phyloP scores from a whole-genome alignment of 1,284 basidiomycete genomes.

The Leccinum holopus region DNA sequence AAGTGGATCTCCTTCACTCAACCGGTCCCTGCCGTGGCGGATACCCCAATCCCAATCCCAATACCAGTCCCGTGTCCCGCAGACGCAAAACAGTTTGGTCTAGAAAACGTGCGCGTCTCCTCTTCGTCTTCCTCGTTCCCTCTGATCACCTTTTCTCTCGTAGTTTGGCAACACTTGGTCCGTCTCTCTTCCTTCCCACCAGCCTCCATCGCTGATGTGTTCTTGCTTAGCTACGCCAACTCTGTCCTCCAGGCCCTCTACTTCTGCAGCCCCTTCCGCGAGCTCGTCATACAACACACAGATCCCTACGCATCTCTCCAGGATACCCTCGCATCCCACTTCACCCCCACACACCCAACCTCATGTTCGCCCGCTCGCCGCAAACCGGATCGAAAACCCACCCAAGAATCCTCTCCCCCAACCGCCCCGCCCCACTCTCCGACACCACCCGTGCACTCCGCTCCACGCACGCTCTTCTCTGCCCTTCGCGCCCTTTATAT shows the following conservation, averaged over 20 bases:
- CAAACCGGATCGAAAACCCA: constrained; percentile 51
- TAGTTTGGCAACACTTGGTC: constrained; percentile 85
- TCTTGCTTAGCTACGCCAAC: constrained; percentile 84
- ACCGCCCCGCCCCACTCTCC: constrained; percentile 26
- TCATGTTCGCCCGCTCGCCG: constrained; percentile 41
- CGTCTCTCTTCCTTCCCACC: constrained; percentile 24
- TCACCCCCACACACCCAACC: constrained; percentile 17
- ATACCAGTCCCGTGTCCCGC: constrained; percentile 46
- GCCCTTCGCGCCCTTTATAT: constrained; percentile 89
- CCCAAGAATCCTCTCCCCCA: constrained; percentile 26
- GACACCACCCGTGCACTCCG: constrained; percentile 48
- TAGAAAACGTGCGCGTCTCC: constrained; percentile 79
- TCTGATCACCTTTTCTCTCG: constrained; percentile 13
- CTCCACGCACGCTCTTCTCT: constrained; percentile 80
- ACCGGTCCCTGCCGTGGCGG: constrained; percentile 24
- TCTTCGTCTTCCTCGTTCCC: background rate
- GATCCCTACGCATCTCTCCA: constrained; percentile 39
- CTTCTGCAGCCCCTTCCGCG: constrained; percentile 79
- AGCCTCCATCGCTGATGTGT: constrained; percentile 11
- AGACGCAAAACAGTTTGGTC: constrained; percentile 82
- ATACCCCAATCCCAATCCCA: constrained; percentile 33
- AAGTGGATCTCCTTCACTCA: constrained; percentile 41
- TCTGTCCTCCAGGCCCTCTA: constrained; percentile 97
- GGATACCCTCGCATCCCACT: constrained; percentile 14
- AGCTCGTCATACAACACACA: constrained; percentile 64